Evolutionary conservation across 2,329 filamentous ascomycete genomes (phyloP).

Genomic region (Trichoderma citrinoviride): DNA sequence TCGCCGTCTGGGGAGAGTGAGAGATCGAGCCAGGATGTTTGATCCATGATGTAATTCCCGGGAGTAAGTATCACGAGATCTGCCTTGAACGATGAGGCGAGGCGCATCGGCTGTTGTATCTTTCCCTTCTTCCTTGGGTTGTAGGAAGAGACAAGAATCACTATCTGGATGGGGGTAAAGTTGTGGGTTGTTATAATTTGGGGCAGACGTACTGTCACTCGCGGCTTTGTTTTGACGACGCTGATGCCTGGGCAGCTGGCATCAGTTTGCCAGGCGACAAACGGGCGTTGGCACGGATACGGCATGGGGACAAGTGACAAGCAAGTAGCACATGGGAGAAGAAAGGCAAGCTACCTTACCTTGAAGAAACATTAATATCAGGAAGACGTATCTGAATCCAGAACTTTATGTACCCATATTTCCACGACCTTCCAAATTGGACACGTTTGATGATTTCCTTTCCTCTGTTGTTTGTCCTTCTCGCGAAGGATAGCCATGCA

Average conservation of each 20-base stretch:
- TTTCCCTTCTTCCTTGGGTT: not conserved
- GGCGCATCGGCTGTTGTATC: not conserved
- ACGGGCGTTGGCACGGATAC: not conserved
- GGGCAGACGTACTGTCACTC: not conserved
- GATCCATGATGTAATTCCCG: not conserved
- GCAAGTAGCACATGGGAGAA: not conserved
- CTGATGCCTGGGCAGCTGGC: not conserved
- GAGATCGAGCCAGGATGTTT: slow-evolving; percentile 5
- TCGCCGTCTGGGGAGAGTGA: not conserved
- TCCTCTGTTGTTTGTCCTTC: not conserved
- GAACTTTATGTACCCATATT: too few species aligned
- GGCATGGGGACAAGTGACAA: not conserved
- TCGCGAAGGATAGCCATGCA: not conserved
- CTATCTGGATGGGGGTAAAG: not conserved
- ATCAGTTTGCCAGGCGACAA: not conserved
- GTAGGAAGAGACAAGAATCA: not conserved
- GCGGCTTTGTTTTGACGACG: not conserved
- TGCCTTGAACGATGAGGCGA: too few species aligned
- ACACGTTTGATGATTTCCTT: not conserved
- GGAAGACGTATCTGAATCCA: not conserved
- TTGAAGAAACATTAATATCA: too few species aligned
- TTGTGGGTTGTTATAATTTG: not conserved
- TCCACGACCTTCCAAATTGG: not conserved
- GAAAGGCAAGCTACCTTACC: too few species aligned
- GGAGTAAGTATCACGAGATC: not conserved